phyloP scores from a whole-genome alignment of 257 asterid genomes.

The Verbena officinalis region DNA sequence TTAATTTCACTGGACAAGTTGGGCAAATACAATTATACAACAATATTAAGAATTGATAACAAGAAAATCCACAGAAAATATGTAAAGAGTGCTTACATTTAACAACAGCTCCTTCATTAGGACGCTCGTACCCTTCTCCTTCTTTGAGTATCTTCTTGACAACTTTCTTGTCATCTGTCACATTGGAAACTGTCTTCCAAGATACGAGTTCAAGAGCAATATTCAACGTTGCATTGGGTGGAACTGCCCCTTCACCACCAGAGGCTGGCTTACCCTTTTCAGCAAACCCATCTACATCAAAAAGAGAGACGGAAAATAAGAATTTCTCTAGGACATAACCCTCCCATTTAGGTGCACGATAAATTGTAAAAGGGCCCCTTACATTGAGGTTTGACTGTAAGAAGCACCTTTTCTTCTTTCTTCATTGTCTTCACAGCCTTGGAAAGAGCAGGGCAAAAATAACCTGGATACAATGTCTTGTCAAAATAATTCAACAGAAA shows the following conservation, averaged over 20 bases:
- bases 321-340: background rate
- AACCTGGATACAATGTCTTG: slow-evolving; percentile 36
- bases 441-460: slow-evolving; percentile 61
- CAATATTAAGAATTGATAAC: background rate
- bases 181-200: slow-evolving; percentile 55
- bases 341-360: background rate
- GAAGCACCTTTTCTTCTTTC: slow-evolving; percentile 57
- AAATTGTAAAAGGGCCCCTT: background rate
- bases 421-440: slow-evolving; percentile 71
- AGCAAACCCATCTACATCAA: slow-evolving; percentile 60
- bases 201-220: slow-evolving; percentile 50
- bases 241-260: slow-evolving; percentile 48
- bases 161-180: slow-evolving; percentile 51
- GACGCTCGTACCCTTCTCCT: slow-evolving; percentile 58
- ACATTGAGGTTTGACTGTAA: slow-evolving; percentile 66
- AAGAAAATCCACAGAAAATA: background rate
- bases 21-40: background rate
- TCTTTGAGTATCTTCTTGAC: slow-evolving; percentile 53
- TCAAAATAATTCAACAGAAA: background rate
- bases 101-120: slow-evolving; percentile 60
- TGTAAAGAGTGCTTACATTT: slow-evolving; percentile 36
- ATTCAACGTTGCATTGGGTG: slow-evolving; percentile 48
- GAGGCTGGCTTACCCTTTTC: slow-evolving; percentile 57
- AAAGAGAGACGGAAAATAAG: background rate
- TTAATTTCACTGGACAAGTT: slow-evolving; percentile 46